phyloP scores from a whole-genome alignment of 2,329 filamentous ascomycete genomes.

The Exutisphaerella laricina region DNA sequence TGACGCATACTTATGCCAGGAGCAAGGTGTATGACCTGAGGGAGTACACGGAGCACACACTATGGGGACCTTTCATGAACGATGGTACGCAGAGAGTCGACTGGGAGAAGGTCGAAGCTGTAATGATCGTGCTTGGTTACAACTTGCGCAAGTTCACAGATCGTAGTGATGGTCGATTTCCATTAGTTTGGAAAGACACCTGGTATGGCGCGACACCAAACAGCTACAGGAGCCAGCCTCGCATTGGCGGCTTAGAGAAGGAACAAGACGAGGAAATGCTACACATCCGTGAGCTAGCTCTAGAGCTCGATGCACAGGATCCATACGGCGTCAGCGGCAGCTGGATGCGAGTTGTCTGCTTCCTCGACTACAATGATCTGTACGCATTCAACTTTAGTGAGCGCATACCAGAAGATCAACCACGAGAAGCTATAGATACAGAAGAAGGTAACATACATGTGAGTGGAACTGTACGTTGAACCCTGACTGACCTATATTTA shows the following conservation, averaged over 20 bases:
- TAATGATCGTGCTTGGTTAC: conserved; percentile 62
- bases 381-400: conserved; percentile 64
- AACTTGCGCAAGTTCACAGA: conserved; percentile 52
- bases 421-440: conserved; percentile 50
- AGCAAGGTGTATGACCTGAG: conserved; percentile 69
- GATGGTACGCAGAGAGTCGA: conserved; percentile 61
- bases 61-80: conserved; percentile 67
- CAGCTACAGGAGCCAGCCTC: conserved; percentile 14
- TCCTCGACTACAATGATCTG: conserved; percentile 63
- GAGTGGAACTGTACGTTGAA: conserved; percentile 28
- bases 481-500: conserved; percentile 15
- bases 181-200: conserved; percentile 50
- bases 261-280: conserved; percentile 20
- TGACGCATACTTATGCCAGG: conserved; percentile 52
- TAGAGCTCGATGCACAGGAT: conserved; percentile 52
- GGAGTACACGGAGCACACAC: conserved; percentile 55
- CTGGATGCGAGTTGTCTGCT: conserved; percentile 58
- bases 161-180: conserved; percentile 43
- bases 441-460: conserved; percentile 47
- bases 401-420: conserved; percentile 28
- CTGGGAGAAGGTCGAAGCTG: conserved; percentile 74
- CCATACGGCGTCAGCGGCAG: conserved; percentile 66
- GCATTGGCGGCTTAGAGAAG: conserved; percentile 6
- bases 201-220: conserved; percentile 53
- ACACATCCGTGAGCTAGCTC: conserved; percentile 32